Evolutionary conservation across 176 grass and related monocot genomes (phyloP).

Genomic region (Bothriochloa decipiens): DNA sequence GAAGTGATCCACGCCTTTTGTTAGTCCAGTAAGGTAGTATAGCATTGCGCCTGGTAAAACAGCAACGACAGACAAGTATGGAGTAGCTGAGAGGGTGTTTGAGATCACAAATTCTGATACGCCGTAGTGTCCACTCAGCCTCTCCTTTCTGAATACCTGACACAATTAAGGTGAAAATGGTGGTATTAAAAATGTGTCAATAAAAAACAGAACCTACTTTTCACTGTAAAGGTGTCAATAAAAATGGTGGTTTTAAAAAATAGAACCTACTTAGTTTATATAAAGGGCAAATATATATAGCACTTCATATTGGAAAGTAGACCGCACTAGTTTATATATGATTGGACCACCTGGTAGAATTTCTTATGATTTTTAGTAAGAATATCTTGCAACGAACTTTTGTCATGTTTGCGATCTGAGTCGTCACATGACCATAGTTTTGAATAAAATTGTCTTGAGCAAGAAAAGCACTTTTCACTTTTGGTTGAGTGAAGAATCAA

Average conservation of each 20-base stretch:
- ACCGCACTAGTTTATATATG: not conserved
- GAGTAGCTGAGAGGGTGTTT: conserved; percentile 49
- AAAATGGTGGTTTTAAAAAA: no score
- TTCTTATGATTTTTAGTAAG: not conserved
- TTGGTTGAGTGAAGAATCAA: no score
- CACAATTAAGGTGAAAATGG: not conserved
- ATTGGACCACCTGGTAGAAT: not conserved
- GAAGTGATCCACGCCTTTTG: conserved; percentile 32
- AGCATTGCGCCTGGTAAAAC: conserved; percentile 24
- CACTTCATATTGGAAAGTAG: no score
- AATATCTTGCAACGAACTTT: not conserved
- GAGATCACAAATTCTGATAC: conserved; percentile 50
- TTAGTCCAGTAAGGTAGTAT: conserved; percentile 50
- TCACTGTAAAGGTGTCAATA: not conserved
- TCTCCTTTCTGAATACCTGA: conserved; percentile 59
- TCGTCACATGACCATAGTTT: not conserved
- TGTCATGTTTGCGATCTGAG: no score
- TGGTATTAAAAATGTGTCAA: not conserved
- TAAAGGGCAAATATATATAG: no score
- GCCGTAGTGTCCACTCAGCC: conserved; percentile 55
- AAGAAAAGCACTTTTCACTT: no score
- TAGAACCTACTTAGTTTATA: no score
- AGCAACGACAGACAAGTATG: conserved; percentile 35
- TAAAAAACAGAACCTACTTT: not conserved
- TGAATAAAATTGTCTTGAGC: not conserved